Percentiles rank a stretch among this genome's conserved stretches.
Evolutionary conservation across 441 rosid species (phyloP).

Genomic region (Bruguiera hainesii): DNA sequence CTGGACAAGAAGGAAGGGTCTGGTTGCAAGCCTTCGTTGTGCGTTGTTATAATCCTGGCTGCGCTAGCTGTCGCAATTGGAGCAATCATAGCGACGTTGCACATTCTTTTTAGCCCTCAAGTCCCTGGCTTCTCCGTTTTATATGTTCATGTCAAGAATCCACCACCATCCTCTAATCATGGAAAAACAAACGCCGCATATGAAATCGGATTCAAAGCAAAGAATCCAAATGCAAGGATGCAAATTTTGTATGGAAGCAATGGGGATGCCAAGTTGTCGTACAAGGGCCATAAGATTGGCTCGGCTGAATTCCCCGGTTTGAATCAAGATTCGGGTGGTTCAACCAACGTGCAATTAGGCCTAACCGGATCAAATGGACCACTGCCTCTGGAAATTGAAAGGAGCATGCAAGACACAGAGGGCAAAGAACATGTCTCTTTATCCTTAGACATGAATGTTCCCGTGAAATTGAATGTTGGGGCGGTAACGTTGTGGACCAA

Average conservation of each 20-base stretch:
- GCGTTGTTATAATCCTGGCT: conserved; percentile 11
- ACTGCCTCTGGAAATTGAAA: conserved; percentile 19
- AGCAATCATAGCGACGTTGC: background rate
- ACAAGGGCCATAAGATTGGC: conserved; percentile 21
- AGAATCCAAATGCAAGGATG: conserved; percentile 23
- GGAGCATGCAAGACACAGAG: conserved; percentile 21
- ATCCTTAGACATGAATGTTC: conserved; percentile 17
- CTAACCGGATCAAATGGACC: conserved; percentile 3
- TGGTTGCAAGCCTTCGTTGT: background rate
- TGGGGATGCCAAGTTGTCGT: conserved; percentile 17
- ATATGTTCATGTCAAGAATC: conserved; percentile 12
- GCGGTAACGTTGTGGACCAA: conserved; percentile 14
- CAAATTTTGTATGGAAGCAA: conserved; percentile 10
- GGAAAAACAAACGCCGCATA: background rate
- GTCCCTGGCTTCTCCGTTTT: conserved; percentile 25
- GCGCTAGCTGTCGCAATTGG: conserved; percentile 13
- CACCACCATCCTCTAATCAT: background rate
- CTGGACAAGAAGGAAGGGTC: background rate
- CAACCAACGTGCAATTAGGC: conserved; percentile 4
- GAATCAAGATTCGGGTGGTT: conserved; percentile 13
- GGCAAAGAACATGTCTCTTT: conserved; percentile 23
- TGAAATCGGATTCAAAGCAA: conserved; percentile 19
- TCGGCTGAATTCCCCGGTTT: conserved; percentile 23
- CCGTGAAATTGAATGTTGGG: conserved; percentile 18
- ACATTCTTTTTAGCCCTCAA: conserved; percentile 16